Conservation (phyloP, 208 protist genomes). For the Trypanosoma caninum region DNA sequence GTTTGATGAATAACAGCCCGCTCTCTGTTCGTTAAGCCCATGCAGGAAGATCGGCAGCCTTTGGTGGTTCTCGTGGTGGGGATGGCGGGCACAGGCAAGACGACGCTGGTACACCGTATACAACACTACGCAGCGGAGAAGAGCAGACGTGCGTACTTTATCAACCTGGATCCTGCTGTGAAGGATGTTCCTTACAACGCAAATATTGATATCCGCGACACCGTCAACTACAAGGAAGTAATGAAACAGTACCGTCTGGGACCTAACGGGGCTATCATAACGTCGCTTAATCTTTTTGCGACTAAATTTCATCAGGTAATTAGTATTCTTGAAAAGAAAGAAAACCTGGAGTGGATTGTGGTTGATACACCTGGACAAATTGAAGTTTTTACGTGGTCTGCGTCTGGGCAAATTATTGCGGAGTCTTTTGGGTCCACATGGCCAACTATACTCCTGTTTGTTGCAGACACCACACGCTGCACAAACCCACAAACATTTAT, state of each 20-base stretch:
- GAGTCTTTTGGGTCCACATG: slow-evolving; percentile 93
- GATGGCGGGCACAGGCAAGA: slow-evolving; percentile 99
- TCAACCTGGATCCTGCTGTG: slow-evolving; percentile 99
- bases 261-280: slow-evolving; percentile 99
- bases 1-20: background rate
- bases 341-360: slow-evolving; percentile 92
- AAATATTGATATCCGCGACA: slow-evolving; percentile 99
- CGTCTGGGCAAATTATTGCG: slow-evolving; percentile 97
- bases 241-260: slow-evolving; percentile 98
- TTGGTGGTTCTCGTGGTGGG: slow-evolving; percentile 97
- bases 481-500: slow-evolving; percentile 96
- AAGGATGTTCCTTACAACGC: slow-evolving; percentile 91
- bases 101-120: slow-evolving; percentile 97
- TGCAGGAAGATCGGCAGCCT: slow-evolving; percentile 49
- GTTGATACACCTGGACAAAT: slow-evolving; percentile 99
- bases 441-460: slow-evolving; percentile 96
- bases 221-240: slow-evolving; percentile 98
- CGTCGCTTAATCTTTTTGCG: slow-evolving; percentile 98
- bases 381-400: slow-evolving; percentile 99
- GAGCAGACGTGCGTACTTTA: slow-evolving; percentile 89
- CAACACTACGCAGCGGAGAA: slow-evolving; percentile 88
- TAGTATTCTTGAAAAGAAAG: slow-evolving; percentile 79
- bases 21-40: slow-evolving; percentile 3
- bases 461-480: slow-evolving; percentile 96
- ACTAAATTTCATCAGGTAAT: slow-evolving; percentile 98